Evolutionary conservation across 1,284 basidiomycete species (phyloP).

Genomic region (Cutaneotrichosporon dermatis): DNA sequence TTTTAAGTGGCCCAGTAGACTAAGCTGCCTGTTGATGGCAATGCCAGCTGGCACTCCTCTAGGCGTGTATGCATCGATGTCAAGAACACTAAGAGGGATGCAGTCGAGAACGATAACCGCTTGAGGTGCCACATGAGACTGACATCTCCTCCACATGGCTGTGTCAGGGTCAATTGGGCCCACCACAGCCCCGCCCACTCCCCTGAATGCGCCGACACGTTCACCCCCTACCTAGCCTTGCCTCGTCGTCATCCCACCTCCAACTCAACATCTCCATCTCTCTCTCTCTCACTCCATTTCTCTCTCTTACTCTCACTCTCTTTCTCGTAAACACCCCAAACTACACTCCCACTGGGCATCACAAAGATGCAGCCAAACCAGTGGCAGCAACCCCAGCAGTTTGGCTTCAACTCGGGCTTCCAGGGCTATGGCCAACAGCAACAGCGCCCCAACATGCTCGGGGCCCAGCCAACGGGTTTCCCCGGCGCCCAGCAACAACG

Average conservation of each 20-base stretch:
- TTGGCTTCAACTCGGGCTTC: conserved; percentile 28
- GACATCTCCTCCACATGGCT: no score
- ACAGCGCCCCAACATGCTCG: conserved; percentile 18
- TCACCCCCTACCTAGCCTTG: neutral
- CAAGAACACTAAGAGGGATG: no score
- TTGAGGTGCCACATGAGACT: no score
- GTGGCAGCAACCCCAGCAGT: conserved; percentile 30
- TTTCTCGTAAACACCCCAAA: neutral
- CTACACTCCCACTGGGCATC: conserved; percentile 11
- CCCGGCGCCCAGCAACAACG: conserved; percentile 39
- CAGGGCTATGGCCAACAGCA: conserved; percentile 36
- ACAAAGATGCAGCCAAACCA: conserved; percentile 27
- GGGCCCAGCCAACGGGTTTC: conserved; percentile 39
- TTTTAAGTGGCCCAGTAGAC: no score
- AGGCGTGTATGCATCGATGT: no score
- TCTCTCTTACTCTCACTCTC: neutral
- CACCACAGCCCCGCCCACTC: neutral
- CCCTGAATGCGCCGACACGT: neutral
- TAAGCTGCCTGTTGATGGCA: no score
- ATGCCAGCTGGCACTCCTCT: no score
- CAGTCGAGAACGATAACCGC: no score
- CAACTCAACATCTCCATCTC: neutral
- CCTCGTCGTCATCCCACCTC: neutral
- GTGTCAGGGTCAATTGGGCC: no score
- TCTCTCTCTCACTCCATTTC: neutral